phyloP scores from a whole-genome alignment of 805 yeast species.

The Yarrowia sp. region DNA sequence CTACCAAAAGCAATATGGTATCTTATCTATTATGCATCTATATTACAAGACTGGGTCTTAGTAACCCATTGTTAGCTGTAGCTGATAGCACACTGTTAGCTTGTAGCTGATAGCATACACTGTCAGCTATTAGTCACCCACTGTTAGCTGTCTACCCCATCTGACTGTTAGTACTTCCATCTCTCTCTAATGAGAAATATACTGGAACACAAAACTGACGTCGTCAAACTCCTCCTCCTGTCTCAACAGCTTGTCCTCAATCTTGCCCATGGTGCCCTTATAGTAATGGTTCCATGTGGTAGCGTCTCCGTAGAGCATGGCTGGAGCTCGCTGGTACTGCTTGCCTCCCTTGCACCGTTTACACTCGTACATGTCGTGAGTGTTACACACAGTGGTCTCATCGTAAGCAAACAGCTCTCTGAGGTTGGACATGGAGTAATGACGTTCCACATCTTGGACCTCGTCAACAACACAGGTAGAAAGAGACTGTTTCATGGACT shows the following conservation, averaged over 20 bases:
- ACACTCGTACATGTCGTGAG: conserved; percentile 91
- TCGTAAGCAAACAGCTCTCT: conserved; percentile 76
- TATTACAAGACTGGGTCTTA: too few species aligned
- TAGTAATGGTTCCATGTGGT: conserved; percentile 96
- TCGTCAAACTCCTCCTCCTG: conserved; percentile 75
- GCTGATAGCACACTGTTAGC: too few species aligned
- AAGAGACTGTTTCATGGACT: conserved; percentile 88
- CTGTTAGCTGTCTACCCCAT: too few species aligned
- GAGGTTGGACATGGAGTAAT: conserved; percentile 83
- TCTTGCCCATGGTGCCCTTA: conserved; percentile 62
- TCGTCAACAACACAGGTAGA: conserved; percentile 98
- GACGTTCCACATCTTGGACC: conserved; percentile 90
- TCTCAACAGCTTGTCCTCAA: conserved; percentile 78
- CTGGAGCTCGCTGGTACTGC: conserved; percentile 71
- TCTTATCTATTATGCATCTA: neutral
- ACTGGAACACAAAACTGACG: conserved; percentile 88
- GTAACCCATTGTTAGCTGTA: too few species aligned
- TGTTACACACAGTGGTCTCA: conserved; percentile 75
- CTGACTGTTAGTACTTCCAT: too few species aligned
- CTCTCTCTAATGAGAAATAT: conserved; percentile 69
- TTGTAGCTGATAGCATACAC: too few species aligned
- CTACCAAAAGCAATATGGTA: too few species aligned
- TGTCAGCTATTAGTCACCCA: too few species aligned
- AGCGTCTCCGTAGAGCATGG: conserved; percentile 96
- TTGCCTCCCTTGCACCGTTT: conserved; percentile 71